Conservation (phyloP, 2,329 filamentous ascomycete species). For the Grosmannia clavigera region DNA sequence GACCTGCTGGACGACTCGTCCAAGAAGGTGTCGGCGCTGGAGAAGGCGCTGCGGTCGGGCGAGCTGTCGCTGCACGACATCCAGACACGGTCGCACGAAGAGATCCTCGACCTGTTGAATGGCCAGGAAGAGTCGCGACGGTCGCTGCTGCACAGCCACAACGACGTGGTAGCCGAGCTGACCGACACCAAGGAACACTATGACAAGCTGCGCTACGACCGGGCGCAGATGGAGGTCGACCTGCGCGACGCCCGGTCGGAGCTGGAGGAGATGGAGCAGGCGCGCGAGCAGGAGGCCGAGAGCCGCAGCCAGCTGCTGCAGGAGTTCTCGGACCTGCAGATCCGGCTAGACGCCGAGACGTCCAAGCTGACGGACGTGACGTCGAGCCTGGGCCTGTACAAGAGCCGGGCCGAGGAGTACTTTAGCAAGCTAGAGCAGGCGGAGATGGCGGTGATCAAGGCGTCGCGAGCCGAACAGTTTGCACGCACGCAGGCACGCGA, state of each 20-base stretch:
- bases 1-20: constrained; percentile 90
- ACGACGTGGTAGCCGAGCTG: constrained; percentile 72
- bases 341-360: constrained; percentile 77
- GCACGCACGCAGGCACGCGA: constrained; percentile 82
- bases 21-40: constrained; percentile 81
- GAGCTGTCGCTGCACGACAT: constrained; percentile 83
- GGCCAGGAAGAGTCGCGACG: constrained; percentile 84
- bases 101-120: constrained; percentile 83
- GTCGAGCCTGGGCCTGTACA: constrained; percentile 78
- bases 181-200: constrained; percentile 77
- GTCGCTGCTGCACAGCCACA: constrained; percentile 71
- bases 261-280: constrained; percentile 63
- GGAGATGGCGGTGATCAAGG: constrained; percentile 89
- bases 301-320: constrained; percentile 80
- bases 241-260: constrained; percentile 75
- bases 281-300: constrained; percentile 76
- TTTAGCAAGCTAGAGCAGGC: constrained; percentile 96
- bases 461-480: constrained; percentile 83
- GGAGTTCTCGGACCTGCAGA: constrained; percentile 88
- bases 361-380: constrained; percentile 76
- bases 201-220: constrained; percentile 74
- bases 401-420: constrained; percentile 86
- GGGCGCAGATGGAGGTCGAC: constrained; percentile 70
- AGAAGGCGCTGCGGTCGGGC: constrained; percentile 75
- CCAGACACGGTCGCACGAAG: constrained; percentile 86